Percentiles rank a stretch among this genome's conserved stretches.
phyloP scores from a whole-genome alignment of 345 rosid genomes.

The Noccaea bulbosa region DNA sequence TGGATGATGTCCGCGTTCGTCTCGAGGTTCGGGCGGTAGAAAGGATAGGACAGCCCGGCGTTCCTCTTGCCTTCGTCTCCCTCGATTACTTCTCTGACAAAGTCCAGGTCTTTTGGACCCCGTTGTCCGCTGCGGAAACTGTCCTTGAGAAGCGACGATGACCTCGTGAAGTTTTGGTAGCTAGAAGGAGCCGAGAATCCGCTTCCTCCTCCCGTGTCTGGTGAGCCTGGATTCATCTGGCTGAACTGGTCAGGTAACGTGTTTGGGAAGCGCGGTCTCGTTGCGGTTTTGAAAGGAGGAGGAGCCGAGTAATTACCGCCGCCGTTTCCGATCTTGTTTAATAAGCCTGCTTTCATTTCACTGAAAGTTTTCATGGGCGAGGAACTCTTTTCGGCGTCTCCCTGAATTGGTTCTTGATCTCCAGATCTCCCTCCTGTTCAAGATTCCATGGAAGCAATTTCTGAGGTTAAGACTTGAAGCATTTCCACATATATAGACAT shows the following conservation, averaged over 20 bases:
- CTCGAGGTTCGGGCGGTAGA: slow-evolving; percentile 44
- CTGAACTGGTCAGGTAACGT: slow-evolving; percentile 7
- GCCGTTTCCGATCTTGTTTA: background rate
- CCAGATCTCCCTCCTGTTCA: slow-evolving; percentile 32
- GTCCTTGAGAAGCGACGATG: slow-evolving; percentile 45
- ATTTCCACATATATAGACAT: background rate
- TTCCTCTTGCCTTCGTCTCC: slow-evolving; percentile 46
- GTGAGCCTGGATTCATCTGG: slow-evolving; percentile 26
- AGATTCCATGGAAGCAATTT: slow-evolving; percentile 22
- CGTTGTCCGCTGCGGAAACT: slow-evolving; percentile 23
- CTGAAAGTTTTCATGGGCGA: background rate
- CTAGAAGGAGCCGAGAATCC: slow-evolving; percentile 27
- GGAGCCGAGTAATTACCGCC: slow-evolving; percentile 19
- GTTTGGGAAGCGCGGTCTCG: slow-evolving; percentile 34
- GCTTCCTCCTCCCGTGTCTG: slow-evolving; percentile 23
- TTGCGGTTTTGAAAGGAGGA: slow-evolving; percentile 10
- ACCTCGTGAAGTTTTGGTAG: slow-evolving; percentile 44
- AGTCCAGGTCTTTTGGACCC: slow-evolving; percentile 48
- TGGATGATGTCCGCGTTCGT: slow-evolving; percentile 66
- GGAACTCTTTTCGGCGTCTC: slow-evolving; percentile 33
- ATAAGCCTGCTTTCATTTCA: slow-evolving; percentile 12
- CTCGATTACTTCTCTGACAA: slow-evolving; percentile 53
- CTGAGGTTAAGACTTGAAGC: background rate
- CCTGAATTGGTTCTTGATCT: background rate
- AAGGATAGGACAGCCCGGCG: slow-evolving; percentile 26